Conservation (phyloP, 495 filamentous ascomycete genomes). For the Talaromyces thailandensis region DNA sequence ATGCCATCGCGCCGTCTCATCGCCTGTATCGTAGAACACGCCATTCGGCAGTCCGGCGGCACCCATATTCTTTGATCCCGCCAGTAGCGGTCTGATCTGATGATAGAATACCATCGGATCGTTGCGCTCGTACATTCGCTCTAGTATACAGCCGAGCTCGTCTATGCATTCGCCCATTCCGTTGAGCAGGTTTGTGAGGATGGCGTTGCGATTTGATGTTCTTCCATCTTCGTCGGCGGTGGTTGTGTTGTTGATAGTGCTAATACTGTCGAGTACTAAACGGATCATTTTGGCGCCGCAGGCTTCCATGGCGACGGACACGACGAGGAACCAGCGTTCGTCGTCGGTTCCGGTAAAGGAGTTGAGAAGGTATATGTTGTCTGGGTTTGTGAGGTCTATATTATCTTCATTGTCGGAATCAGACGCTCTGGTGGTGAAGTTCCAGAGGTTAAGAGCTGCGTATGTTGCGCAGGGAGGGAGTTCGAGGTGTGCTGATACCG, state of each 20-base stretch:
- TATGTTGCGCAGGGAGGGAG: constrained; percentile 92
- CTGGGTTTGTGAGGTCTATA: constrained; percentile 29
- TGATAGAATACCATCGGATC: constrained; percentile 85
- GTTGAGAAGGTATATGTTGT: constrained; percentile 70
- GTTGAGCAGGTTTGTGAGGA: constrained; percentile 35
- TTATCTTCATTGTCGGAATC: constrained; percentile 20
- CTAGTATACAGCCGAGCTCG: constrained; percentile 63
- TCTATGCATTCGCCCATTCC: constrained; percentile 72
- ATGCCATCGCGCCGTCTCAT: constrained; percentile 55
- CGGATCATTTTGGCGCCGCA: constrained; percentile 75
- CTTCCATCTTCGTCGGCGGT: background rate
- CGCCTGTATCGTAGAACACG: constrained; percentile 78
- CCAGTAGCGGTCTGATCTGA: constrained; percentile 81
- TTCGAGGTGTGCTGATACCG: constrained; percentile 70
- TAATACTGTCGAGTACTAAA: constrained; percentile 76
- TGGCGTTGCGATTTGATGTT: background rate
- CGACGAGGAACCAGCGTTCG: constrained; percentile 95
- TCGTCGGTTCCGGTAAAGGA: constrained; percentile 91
- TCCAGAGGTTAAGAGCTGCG: constrained; percentile 84
- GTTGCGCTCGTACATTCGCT: constrained; percentile 83
- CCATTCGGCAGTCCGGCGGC: constrained; percentile 83
- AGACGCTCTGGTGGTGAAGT: constrained; percentile 51
- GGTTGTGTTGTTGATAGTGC: constrained; percentile 18
- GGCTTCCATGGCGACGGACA: constrained; percentile 93
- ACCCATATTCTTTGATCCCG: constrained; percentile 92